These are phyloP conservation scores for Hortiboletus rubellus DNA, from an alignment of 1,284 basidiomycete genomes.

Conservation along the genomic window DNA sequence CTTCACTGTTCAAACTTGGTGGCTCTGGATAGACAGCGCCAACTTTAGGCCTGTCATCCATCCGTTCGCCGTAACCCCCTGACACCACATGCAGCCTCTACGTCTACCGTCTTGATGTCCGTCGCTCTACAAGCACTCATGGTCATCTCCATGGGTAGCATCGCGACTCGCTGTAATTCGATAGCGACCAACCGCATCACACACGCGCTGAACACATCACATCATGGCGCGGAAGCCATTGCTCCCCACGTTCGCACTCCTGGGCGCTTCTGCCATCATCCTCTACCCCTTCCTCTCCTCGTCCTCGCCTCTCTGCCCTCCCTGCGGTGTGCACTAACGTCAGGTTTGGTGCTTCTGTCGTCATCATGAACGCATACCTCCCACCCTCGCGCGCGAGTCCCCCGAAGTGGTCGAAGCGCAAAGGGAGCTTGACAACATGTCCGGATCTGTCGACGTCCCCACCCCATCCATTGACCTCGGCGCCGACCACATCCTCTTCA, in stretches of 20 bases:
- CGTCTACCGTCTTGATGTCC: constrained; percentile 70
- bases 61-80: neutral
- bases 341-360: constrained; percentile 61
- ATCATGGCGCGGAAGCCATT: constrained; percentile 70
- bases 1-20: too few species aligned
- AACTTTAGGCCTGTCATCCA: too few species aligned
- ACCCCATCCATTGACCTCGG: constrained; percentile 20
- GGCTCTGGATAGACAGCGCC: too few species aligned
- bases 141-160: constrained; percentile 86
- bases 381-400: too few species aligned
- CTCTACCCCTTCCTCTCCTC: constrained; percentile 54
- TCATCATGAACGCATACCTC: constrained; percentile 84
- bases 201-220: constrained; percentile 38
- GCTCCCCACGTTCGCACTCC: constrained; percentile 69
- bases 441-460: constrained; percentile 8
- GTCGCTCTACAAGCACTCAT: constrained; percentile 86
- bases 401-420: too few species aligned
- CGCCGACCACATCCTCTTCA: constrained; percentile 6
- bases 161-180: constrained; percentile 80
- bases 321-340: constrained; percentile 77
- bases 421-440: too few species aligned
- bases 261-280: constrained; percentile 66
- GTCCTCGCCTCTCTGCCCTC: constrained; percentile 59
- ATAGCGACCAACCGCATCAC: neutral
- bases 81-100: constrained; percentile 62